phyloP scores from a whole-genome alignment of 1,139 yeast species.

The Hemisphaericaspora xylofermentans region DNA sequence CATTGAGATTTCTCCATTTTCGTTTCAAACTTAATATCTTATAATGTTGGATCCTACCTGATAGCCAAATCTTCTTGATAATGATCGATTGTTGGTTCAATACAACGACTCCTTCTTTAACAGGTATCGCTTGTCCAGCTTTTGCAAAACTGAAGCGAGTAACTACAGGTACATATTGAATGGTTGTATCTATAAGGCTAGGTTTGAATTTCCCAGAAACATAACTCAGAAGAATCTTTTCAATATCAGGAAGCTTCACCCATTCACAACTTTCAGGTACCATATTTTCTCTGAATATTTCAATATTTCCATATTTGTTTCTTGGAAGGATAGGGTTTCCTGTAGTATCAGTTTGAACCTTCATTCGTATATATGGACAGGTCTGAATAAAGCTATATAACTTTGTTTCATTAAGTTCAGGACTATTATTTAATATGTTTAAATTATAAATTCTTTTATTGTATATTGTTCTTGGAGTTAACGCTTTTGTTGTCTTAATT shows the following conservation, averaged over 20 bases:
- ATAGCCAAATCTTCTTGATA: slow-evolving; percentile 31
- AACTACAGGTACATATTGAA: slow-evolving; percentile 35
- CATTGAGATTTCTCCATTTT: slow-evolving; percentile 3
- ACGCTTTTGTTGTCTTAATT: slow-evolving; percentile 22
- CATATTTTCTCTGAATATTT: slow-evolving; percentile 32
- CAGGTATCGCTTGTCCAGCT: slow-evolving; percentile 31
- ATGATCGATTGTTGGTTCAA: slow-evolving; percentile 16
- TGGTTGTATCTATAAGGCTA: slow-evolving; percentile 4
- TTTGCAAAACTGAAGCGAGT: slow-evolving; percentile 32
- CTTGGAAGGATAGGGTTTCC: slow-evolving; percentile 22
- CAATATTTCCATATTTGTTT: slow-evolving; percentile 37
- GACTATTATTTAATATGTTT: slow-evolving; percentile 20
- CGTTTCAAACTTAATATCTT: background rate
- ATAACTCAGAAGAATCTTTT: slow-evolving; percentile 17
- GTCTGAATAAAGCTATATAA: slow-evolving; percentile 35
- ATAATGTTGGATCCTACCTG: slow-evolving; percentile 20
- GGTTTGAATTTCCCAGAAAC: slow-evolving; percentile 12
- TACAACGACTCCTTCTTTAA: slow-evolving; percentile 32
- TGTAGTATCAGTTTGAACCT: slow-evolving; percentile 10
- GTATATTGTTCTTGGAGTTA: slow-evolving; percentile 26
- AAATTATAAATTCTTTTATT: slow-evolving; percentile 21
- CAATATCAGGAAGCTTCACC: slow-evolving; percentile 28
- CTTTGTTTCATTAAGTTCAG: slow-evolving; percentile 23
- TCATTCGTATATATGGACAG: slow-evolving; percentile 24
- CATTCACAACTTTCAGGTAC: slow-evolving; percentile 33